Percentiles rank a stretch among this genome's conserved stretches.
These are phyloP conservation scores for Nyssa sinensis DNA, from an alignment of 148 eudicot genomes.

Conservation along the genomic window DNA sequence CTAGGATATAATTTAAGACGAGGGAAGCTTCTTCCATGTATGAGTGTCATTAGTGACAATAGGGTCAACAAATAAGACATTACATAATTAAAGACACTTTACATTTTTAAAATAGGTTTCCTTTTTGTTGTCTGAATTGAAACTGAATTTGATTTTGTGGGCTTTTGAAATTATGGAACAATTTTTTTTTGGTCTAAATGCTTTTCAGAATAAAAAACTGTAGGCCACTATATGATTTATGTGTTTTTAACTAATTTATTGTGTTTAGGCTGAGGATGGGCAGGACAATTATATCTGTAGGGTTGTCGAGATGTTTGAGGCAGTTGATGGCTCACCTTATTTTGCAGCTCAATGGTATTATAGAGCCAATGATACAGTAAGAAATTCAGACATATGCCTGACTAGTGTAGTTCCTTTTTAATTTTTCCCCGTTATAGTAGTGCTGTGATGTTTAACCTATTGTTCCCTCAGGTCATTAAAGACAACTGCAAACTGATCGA, in stretches of 20 bases:
- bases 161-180: background rate
- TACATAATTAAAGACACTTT: too few species aligned
- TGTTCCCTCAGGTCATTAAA: slow-evolving; percentile 48
- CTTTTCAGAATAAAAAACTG: background rate
- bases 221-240: background rate
- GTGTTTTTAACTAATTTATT: background rate
- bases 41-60: too few species aligned
- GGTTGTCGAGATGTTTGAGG: slow-evolving; percentile 72
- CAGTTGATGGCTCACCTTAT: slow-evolving; percentile 42
- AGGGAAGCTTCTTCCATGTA: too few species aligned
- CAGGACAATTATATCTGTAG: slow-evolving; percentile 46
- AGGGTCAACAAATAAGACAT: too few species aligned
- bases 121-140: background rate
- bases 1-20: too few species aligned
- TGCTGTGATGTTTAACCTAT: background rate
- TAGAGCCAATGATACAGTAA: slow-evolving; percentile 70
- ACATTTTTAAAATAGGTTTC: too few species aligned
- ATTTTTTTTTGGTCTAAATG: too few species aligned
- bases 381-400: background rate
- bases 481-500: slow-evolving; percentile 33
- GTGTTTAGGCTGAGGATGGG: slow-evolving; percentile 50
- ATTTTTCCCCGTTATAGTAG: background rate
- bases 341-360: slow-evolving; percentile 83
- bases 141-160: background rate
- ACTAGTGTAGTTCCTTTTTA: background rate